Evolutionary conservation across 306 rosid genomes (phyloP), one percentile per base, ranked within the genome.

Genomic region (Casuarina cunninghamiana): DNA sequence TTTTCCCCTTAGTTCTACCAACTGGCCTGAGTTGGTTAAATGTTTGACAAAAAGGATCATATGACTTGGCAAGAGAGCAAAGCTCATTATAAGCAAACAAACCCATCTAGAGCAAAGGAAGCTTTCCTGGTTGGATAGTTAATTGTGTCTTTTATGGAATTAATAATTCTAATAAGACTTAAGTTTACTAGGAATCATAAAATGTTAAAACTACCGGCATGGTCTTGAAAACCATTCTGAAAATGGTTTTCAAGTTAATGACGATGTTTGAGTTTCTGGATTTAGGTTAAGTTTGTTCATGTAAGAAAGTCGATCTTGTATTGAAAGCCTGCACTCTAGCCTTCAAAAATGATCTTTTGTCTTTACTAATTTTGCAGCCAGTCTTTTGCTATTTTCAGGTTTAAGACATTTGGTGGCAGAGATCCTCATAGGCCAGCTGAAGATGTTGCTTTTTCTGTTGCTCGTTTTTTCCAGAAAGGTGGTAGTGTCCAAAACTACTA

Each of bases 391-490:
- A 69, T 76, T 74, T 69, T 69, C 81, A 94, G 98, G 98, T 94
- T 92, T 83, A 90, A 92, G 86, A 94, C 97, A 60, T 94, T 94
- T 82, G 98, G 97, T 37, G 90, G 86, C 61, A 87, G 95, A 86
- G 92, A 90, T 89, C 98, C 98, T 86, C 97, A 94, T 80, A 83
- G 98, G 82, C 98, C 98, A 38, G 73, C 90, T 17, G 97, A 94
- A 86, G 98, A 94, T 87, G 86, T 92, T 76, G 96, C 98, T 58
- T 94, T 42, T 77, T 75, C 98, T 71, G 98, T 94, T 73, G 98
- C 97, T 81, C 94, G 97, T 46, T 94, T 94, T 87, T 94, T 94
- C 92, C 95, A 92, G 78, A 94, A 94, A 82, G 98, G 98, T 42
- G 98, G 98, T 74, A 90, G 96, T 55, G 85, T 94, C 49, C 91